A percentile compares a stretch with the other conserved stretches of the same genome.
phyloP scores from a whole-genome alignment of 1,284 basidiomycete species.

The Ceratobasidium sp. region DNA sequence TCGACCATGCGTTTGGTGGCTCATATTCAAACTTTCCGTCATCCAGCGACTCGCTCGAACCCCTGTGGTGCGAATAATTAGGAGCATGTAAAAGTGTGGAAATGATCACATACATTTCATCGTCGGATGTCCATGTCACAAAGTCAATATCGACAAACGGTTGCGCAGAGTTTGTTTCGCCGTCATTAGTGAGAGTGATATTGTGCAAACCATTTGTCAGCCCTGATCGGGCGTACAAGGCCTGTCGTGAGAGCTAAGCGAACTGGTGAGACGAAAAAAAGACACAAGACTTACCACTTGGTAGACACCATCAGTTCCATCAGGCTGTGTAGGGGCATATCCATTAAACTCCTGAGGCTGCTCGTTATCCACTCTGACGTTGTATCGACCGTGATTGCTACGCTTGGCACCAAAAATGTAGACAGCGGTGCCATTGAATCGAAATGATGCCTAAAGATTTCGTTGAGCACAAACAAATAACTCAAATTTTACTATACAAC shows the following conservation, averaged over 20 bases:
- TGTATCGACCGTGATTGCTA: slow-evolving; percentile 17
- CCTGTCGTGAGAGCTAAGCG: neutral
- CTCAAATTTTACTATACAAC: neutral
- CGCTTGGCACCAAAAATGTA: slow-evolving; percentile 41
- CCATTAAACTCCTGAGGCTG: slow-evolving; percentile 22
- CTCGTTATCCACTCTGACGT: slow-evolving; percentile 13
- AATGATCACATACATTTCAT: slow-evolving; percentile 1
- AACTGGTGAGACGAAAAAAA: neutral
- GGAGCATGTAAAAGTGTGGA: neutral
- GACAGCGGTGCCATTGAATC: slow-evolving; percentile 30
- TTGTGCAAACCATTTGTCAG: slow-evolving; percentile 23
- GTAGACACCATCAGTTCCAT: slow-evolving; percentile 29
- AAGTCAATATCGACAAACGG: slow-evolving; percentile 36
- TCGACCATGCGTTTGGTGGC: neutral
- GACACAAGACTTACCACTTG: slow-evolving; percentile 10
- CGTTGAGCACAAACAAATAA: neutral
- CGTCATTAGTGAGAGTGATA: slow-evolving; percentile 7
- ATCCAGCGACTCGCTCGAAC: neutral
- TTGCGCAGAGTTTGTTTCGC: neutral
- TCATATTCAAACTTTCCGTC: slow-evolving; percentile 12
- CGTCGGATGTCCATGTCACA: slow-evolving; percentile 34
- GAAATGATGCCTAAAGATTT: neutral
- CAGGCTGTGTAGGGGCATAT: slow-evolving; percentile 17
- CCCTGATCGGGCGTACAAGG: neutral
- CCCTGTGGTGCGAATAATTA: neutral